A percentile compares a stretch with the other conserved stretches of the same genome.
These are phyloP conservation scores for Vanrija humicola DNA, from an alignment of 1,284 basidiomycete species.

Conservation along the genomic window DNA sequence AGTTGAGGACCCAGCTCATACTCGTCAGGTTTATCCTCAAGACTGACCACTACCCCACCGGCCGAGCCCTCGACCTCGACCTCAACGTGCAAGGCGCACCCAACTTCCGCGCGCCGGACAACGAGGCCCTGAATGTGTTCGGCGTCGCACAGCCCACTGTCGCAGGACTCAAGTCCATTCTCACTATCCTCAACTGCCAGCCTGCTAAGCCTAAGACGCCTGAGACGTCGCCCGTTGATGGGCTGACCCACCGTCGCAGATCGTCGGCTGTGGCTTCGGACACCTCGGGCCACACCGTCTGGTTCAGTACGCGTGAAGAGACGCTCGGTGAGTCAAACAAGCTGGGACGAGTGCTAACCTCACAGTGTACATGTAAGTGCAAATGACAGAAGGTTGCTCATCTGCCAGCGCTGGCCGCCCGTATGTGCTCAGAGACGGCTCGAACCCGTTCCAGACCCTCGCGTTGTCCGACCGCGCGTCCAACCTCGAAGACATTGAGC, in stretches of 20 bases:
- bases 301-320: constrained; percentile 56
- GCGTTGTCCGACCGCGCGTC: constrained; percentile 85
- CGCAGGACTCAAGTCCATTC: constrained; percentile 84
- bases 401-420: constrained; percentile 89
- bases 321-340: constrained; percentile 39
- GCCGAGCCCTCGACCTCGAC: constrained; percentile 83
- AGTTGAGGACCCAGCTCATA: not conserved
- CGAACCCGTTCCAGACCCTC: constrained; percentile 75
- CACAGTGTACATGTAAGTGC: constrained; percentile 37
- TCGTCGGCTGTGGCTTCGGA: constrained; percentile 3
- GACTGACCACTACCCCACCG: constrained; percentile 84
- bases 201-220: constrained; percentile 44
- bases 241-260: constrained; percentile 1
- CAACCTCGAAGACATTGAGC: constrained; percentile 93
- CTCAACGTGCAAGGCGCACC: constrained; percentile 87
- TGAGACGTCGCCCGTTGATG: constrained; percentile 3
- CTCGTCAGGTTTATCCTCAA: constrained; percentile 70
- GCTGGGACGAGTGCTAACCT: constrained; percentile 10
- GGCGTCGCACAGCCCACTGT: constrained; percentile 93
- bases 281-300: constrained; percentile 44
- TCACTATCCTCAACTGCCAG: constrained; percentile 78
- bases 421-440: constrained; percentile 90
- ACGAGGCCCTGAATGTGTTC: constrained; percentile 77
- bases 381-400: no score
- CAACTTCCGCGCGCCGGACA: constrained; percentile 81